Conservation (phyloP, 345 rosid species). For the Citrus unshiu region DNA sequence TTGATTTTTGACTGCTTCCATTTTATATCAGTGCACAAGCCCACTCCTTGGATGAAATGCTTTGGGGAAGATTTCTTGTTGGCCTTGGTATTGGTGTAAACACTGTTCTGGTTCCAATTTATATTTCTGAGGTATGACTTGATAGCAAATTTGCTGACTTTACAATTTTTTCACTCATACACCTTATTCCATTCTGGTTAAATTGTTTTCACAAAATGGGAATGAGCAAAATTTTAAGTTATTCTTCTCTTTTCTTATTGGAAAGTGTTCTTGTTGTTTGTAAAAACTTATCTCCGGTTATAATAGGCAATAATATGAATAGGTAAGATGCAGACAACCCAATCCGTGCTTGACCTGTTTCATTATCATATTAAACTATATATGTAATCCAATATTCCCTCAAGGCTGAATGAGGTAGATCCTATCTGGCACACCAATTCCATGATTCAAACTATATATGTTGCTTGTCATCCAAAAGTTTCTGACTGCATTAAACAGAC, state of each 20-base stretch:
- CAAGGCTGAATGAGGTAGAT: neutral
- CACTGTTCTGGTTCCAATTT: constrained; percentile 74
- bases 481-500: neutral
- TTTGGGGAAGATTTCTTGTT: constrained; percentile 74
- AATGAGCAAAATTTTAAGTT: neutral
- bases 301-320: neutral
- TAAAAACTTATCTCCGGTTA: neutral
- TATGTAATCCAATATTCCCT: neutral
- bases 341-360: neutral
- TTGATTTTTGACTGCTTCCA: constrained; percentile 2
- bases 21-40: constrained; percentile 68
- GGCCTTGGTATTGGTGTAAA: constrained; percentile 85
- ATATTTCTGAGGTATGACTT: constrained; percentile 63
- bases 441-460: neutral
- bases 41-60: constrained; percentile 63
- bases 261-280: neutral
- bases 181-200: neutral
- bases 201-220: neutral
- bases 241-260: neutral
- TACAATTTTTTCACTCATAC: neutral
- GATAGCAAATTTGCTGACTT: neutral
- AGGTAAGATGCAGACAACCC: neutral
- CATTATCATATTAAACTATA: neutral
- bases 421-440: neutral
- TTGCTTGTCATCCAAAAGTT: neutral